Percentiles rank a stretch among this genome's conserved stretches.
Evolutionary conservation across 768 basidiomycete genomes (phyloP).

Genomic region (Phaffia australis): DNA sequence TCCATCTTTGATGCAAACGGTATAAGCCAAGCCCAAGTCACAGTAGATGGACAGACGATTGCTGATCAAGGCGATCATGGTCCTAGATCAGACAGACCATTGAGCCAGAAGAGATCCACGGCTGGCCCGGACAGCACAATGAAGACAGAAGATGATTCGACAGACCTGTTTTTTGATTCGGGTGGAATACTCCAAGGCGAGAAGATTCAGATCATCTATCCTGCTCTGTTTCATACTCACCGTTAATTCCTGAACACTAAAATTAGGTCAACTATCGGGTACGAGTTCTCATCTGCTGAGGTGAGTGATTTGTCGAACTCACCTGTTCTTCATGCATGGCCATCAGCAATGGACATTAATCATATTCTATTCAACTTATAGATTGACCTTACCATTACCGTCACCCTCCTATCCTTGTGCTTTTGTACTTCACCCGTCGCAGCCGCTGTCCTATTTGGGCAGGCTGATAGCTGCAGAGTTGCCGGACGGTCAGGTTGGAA

Average conservation of each 20-base stretch:
- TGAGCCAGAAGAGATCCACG: not conserved
- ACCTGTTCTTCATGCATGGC: not conserved
- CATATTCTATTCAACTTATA: slow-evolving; percentile 6
- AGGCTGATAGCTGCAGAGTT: slow-evolving; percentile 47
- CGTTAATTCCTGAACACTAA: too few species aligned
- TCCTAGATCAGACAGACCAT: not conserved
- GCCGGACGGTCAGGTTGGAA: slow-evolving; percentile 30
- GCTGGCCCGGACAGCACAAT: not conserved
- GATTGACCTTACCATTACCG: slow-evolving; percentile 31
- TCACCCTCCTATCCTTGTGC: slow-evolving; percentile 42
- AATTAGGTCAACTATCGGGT: slow-evolving; percentile 50
- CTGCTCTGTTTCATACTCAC: not conserved
- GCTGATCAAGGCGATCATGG: not conserved
- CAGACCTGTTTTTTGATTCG: not conserved
- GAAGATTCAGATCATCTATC: not conserved
- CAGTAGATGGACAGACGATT: slow-evolving; percentile 2
- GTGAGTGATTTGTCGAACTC: slow-evolving; percentile 41
- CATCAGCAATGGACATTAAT: not conserved
- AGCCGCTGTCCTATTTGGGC: slow-evolving; percentile 56
- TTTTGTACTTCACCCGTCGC: slow-evolving; percentile 57
- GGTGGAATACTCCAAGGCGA: not conserved
- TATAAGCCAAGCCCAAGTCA: not conserved
- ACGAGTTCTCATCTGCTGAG: slow-evolving; percentile 59
- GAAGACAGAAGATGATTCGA: not conserved
- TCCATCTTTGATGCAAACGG: too few species aligned